Evolutionary conservation across 192 early-diverging fungal species (phyloP).

Genomic region (Coemansia reversa): DNA sequence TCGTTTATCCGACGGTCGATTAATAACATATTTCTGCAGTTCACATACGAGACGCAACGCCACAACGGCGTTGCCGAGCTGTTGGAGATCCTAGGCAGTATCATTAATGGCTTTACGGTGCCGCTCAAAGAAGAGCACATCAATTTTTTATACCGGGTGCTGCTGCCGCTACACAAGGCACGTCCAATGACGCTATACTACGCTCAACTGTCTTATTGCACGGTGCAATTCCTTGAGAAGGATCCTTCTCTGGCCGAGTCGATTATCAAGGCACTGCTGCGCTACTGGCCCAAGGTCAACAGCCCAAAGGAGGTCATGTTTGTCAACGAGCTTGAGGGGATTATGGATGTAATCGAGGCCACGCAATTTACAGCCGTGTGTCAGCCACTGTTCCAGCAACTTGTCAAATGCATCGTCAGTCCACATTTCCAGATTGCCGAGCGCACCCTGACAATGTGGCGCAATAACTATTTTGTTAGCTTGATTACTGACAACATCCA

Average conservation of each 20-base stretch:
- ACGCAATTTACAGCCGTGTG: conserved; percentile 88
- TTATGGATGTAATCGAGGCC: conserved; percentile 93
- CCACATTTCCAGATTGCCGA: conserved; percentile 99
- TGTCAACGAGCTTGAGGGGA: conserved; percentile 96
- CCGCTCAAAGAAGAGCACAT: conserved; percentile 99
- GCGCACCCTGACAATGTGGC: conserved; percentile 97
- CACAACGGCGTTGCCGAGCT: conserved; percentile 99
- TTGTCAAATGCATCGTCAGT: conserved; percentile 90
- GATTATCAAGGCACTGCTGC: conserved; percentile 84
- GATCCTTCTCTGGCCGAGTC: conserved; percentile 89
- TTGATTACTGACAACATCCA: conserved; percentile 92
- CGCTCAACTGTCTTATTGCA: conserved; percentile 96
- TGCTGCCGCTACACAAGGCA: conserved; percentile 96
- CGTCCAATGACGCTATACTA: conserved; percentile 94
- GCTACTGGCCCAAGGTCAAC: conserved; percentile 99
- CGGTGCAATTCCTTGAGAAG: conserved; percentile 98
- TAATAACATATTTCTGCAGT: conserved; percentile 98
- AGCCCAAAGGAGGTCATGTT: conserved; percentile 99
- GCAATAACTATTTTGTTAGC: conserved; percentile 97
- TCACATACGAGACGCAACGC: conserved; percentile 93
- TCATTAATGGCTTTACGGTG: conserved; percentile 99
- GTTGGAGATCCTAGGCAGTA: conserved; percentile 98
- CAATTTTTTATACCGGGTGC: conserved; percentile 87
- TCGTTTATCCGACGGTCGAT: conserved; percentile 97
- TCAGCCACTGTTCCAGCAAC: conserved; percentile 88